These are phyloP conservation scores for Hypoxylon sp. DNA, from an alignment of 2,329 filamentous ascomycete genomes.

Conservation along the genomic window DNA sequence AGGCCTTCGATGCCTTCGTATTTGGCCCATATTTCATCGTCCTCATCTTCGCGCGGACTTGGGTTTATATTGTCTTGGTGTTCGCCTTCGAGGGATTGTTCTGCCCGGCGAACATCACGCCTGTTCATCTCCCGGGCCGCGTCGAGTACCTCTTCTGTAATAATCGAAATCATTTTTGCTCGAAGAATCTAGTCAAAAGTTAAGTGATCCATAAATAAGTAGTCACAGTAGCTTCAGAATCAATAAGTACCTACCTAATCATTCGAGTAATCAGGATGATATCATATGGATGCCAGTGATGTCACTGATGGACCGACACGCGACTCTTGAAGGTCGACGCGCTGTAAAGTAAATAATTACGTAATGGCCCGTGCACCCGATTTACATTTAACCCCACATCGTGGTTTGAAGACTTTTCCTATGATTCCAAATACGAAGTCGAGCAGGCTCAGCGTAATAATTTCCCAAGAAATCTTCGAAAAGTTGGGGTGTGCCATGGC, in stretches of 20 bases:
- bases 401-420: neutral
- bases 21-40: conserved; percentile 33
- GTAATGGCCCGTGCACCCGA: neutral
- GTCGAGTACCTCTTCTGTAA: conserved; percentile 31
- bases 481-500: neutral
- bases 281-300: neutral
- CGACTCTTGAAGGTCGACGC: conserved; percentile 1
- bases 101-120: conserved; percentile 24
- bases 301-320: neutral
- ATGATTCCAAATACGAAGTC: neutral
- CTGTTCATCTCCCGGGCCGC: conserved; percentile 36
- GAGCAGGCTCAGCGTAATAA: neutral
- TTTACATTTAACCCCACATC: neutral
- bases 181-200: neutral
- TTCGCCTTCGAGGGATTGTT: neutral
- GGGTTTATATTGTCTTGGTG: neutral
- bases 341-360: conserved; percentile 6
- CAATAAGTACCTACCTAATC: neutral
- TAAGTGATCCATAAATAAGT: neutral
- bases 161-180: conserved; percentile 24
- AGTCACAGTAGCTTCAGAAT: neutral
- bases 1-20: conserved; percentile 25
- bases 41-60: conserved; percentile 4
- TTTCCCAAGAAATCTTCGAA: neutral
- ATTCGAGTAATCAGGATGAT: neutral